Base-by-base conservation (phyloP, 2,329 filamentous ascomycete genomes). In the Didymellaceae sp. region DNA sequence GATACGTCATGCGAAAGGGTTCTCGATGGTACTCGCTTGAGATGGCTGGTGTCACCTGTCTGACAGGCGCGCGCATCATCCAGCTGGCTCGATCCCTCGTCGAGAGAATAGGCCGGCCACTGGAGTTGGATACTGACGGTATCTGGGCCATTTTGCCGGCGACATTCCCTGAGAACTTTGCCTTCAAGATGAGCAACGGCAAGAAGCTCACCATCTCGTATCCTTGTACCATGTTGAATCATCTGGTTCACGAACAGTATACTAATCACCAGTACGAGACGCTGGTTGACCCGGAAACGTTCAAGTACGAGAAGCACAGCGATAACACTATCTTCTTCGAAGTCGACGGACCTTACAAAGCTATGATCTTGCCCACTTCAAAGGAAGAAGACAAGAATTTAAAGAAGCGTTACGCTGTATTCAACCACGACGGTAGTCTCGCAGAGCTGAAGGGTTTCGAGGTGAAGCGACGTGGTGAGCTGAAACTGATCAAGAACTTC, bases 261-360 rank as follows among this genome's bases (percentile, higher is more conserved):
- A 99, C 94, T 20, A 99, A 99, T 64, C 87, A 97, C 64, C 94
- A 99, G 67, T 99, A 99, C 71, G 92, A 99, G 77, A 93, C 90
- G 0, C 80, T 99, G 2, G 81, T 85, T 0, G 92, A 99, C 62
- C 82, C 85, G 3, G 81, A 83, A 52, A 90, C 85, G 0, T 91
- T 94, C 81, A 89, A 86, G 70, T 99, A 99, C 66, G 90, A 97
- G 70, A 99, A 93, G 0, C 90, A 96, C 72, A 97, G 93, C 77
- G 94, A 99, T 69, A 99, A 99, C 74, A 94, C 92, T 25, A 99
- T 99, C 73, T 99, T 99, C 78, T 99, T 99, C 77, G 94, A 99
- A 74, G 94, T 99, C 39, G 94, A 99, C 65, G 94, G 94, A 4
- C 94, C 94, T 0, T 99, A 99, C 80, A 92, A 85, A 71, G 94